Conservation (phyloP, 2,329 filamentous ascomycete species). For the Alternaria novae-zelandiae region DNA sequence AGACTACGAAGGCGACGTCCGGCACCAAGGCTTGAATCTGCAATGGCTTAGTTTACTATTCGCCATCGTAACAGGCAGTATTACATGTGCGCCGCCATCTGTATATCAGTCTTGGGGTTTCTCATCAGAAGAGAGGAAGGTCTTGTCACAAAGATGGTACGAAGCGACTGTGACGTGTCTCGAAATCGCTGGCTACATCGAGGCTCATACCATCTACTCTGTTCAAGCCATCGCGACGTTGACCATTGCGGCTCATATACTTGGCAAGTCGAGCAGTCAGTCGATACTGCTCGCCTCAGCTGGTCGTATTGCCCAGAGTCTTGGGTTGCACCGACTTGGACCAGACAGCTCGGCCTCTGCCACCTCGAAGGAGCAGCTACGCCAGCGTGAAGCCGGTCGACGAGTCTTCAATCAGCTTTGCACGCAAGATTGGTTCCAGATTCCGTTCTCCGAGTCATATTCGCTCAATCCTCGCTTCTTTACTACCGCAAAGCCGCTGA, state of each 20-base stretch:
- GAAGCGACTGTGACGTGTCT: conserved; percentile 53
- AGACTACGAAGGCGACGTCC: conserved; percentile 46
- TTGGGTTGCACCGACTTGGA: conserved; percentile 53
- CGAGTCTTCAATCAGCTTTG: conserved; percentile 49
- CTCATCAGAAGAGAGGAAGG: conserved; percentile 42
- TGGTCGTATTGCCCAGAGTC: conserved; percentile 54
- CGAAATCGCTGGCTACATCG: conserved; percentile 53
- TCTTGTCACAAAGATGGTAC: conserved; percentile 53
- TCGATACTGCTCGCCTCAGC: conserved; percentile 54
- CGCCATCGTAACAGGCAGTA: conserved; percentile 50
- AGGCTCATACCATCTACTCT: conserved; percentile 46
- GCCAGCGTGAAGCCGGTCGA: conserved; percentile 41
- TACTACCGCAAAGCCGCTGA: conserved; percentile 35
- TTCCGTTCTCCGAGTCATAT: conserved; percentile 50
- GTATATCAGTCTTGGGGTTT: conserved; percentile 51
- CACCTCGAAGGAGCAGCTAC: conserved; percentile 9
- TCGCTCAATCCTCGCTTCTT: conserved; percentile 41
- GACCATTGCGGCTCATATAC: conserved; percentile 55
- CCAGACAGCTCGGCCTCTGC: conserved; percentile 12
- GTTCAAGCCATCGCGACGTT: conserved; percentile 55
- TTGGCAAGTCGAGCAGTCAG: conserved; percentile 55
- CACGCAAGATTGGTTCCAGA: conserved; percentile 52
- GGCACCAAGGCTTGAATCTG: conserved; percentile 44
- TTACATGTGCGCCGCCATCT: conserved; percentile 48
- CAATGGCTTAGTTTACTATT: conserved; percentile 55